Evolutionary conservation across 75 land plant genomes (phyloP).

Genomic region (Cunninghamia lanceolata): DNA sequence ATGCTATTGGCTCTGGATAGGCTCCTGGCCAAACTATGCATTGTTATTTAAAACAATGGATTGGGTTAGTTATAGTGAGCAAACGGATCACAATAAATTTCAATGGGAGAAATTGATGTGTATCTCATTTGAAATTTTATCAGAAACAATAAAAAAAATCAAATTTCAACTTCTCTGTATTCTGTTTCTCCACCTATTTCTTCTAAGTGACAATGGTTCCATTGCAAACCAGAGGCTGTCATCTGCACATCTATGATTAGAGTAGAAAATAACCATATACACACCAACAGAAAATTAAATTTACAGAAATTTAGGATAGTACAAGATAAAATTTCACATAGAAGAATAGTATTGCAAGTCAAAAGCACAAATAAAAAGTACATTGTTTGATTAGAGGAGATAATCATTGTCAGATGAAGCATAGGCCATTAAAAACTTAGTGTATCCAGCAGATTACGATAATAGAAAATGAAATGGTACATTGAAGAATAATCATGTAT

Average conservation of each 20-base stretch:
- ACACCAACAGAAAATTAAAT: neutral
- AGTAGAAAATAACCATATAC: neutral
- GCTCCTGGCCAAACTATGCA: neutral
- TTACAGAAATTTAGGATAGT: too few relatives aligned
- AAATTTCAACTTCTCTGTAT: too few relatives aligned
- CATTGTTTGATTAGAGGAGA: too few relatives aligned
- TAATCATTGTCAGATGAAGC: too few relatives aligned
- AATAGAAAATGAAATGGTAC: too few relatives aligned
- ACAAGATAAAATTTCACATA: too few relatives aligned
- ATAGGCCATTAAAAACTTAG: too few relatives aligned
- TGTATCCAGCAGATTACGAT: too few relatives aligned
- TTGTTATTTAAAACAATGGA: neutral
- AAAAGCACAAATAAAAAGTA: too few relatives aligned
- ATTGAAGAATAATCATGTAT: too few relatives aligned
- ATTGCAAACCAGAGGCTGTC: neutral
- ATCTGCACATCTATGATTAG: neutral
- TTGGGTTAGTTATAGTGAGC: neutral
- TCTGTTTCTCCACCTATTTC: too few relatives aligned
- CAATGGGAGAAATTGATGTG: neutral
- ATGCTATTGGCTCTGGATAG: neutral
- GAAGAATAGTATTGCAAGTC: too few relatives aligned
- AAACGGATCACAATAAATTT: neutral
- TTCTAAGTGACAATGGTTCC: neutral
- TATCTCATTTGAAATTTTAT: neutral
- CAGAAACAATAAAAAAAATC: neutral